phyloP scores from a whole-genome alignment of 305 asterid genomes.

The Andrographis paniculata region DNA sequence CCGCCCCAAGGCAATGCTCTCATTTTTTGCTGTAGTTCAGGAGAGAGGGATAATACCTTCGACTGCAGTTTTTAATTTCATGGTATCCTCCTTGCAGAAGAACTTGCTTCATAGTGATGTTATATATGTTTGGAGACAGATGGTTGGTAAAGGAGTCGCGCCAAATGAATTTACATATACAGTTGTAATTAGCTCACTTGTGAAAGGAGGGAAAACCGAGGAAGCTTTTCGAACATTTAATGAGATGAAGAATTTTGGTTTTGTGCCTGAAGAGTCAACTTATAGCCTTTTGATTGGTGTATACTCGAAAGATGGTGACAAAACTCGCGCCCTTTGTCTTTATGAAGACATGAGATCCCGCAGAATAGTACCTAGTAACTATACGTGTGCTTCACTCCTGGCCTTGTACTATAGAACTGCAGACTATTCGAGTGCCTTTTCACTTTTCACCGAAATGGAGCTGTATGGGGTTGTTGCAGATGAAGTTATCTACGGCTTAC shows the following conservation, averaged over 20 bases:
- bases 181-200: slow-evolving; percentile 66
- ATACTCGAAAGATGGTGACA: slow-evolving; percentile 45
- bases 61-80: slow-evolving; percentile 70
- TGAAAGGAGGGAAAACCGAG: slow-evolving; percentile 51
- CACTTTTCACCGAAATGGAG: slow-evolving; percentile 86
- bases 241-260: slow-evolving; percentile 64
- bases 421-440: slow-evolving; percentile 76
- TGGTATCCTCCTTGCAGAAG: slow-evolving; percentile 93
- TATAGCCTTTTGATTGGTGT: slow-evolving; percentile 74
- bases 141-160: slow-evolving; percentile 49
- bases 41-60: slow-evolving; percentile 64
- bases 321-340: slow-evolving; percentile 47
- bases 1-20: slow-evolving; percentile 74
- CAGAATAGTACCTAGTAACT: slow-evolving; percentile 69
- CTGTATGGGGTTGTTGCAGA: slow-evolving; percentile 51
- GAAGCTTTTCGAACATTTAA: slow-evolving; percentile 56
- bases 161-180: slow-evolving; percentile 78
- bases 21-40: slow-evolving; percentile 76
- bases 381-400: slow-evolving; percentile 91
- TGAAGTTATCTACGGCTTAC: slow-evolving; percentile 82
- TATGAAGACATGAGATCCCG: slow-evolving; percentile 79
- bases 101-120: slow-evolving; percentile 59
- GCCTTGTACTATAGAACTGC: slow-evolving; percentile 60
- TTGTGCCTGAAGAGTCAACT: slow-evolving; percentile 87
- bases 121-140: slow-evolving; percentile 54